Evolutionary conservation across 371 early-diverging fungal genomes (phyloP), one percentile per base, ranked within the genome.

Genomic region (Syncephalastrum contaminatum): DNA sequence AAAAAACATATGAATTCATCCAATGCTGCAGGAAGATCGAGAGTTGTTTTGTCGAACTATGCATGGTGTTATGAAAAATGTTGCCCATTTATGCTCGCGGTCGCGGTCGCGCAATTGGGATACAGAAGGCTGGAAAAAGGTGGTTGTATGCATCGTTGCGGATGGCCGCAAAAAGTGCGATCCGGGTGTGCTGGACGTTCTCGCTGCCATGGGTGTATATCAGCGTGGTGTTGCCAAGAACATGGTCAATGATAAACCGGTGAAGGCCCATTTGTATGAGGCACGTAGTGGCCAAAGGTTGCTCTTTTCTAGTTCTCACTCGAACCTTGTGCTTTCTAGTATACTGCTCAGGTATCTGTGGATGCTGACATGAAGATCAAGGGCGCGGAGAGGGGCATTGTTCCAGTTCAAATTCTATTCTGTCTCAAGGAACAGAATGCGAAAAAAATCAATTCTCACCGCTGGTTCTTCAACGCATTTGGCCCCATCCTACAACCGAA

Each of bases 391-490:
- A 79, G 82, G 39, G 88, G 87, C 15, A 75, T 84, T 56, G 89
- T 91, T 14, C 94, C 94, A 18, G 83, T 86, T 7, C 94, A 93
- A 70, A 78, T 90, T 15, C 51, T 93, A 42, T 91, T 92, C 67
- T 89, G 88, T 61, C 69, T 93, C 24, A 93, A 93, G 71, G 86
- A 86, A 58, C 72, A 84, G 55, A 86, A 85, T 49, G 78, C 80
- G 36, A 87, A 88, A 63, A 85, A 90, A 65, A 88, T 93, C 72
- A 93, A 93, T 70, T 90, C 90, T 15, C 94, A 93, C 64, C 85
- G 91, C 41, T 93, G 94, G 94, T 91, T 92, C 74, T 92, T 92
- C 67, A 90, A 91, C 61, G 91, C 92, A 3, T 88, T 93, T 60
- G 89, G 92, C 2, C 80, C 77, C 8, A 73, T 91, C 27, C 58